Percentiles rank a stretch among this genome's conserved stretches.
These are phyloP conservation scores for Candida anglica DNA, from an alignment of 805 yeast species.

Conservation along the genomic window DNA sequence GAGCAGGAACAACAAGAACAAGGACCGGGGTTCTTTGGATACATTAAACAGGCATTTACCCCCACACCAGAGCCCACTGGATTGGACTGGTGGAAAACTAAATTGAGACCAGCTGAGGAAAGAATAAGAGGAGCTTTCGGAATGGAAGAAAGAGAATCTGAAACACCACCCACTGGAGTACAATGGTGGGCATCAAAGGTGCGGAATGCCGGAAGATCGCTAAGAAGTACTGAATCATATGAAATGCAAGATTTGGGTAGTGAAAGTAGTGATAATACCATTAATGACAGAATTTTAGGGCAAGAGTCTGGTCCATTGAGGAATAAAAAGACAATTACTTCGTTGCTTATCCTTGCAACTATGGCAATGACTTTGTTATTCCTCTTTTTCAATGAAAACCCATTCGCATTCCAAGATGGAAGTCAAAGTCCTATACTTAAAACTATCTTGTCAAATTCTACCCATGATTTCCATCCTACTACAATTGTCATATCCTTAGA, in stretches of 20 bases:
- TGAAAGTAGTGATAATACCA: conserved; percentile 6
- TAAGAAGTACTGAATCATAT: conserved; percentile 1
- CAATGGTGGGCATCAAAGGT: not conserved
- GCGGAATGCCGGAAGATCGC: conserved; percentile 1
- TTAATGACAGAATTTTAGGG: no score
- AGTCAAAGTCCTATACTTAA: conserved; percentile 8
- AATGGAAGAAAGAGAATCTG: no score
- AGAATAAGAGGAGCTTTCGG: no score
- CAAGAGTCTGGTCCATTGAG: no score
- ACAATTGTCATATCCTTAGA: conserved; percentile 79
- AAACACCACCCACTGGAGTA: conserved; percentile 1
- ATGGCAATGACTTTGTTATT: no score
- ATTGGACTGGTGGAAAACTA: no score
- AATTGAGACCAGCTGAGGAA: no score
- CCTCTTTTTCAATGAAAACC: not conserved
- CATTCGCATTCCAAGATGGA: not conserved
- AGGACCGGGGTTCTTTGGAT: conserved; percentile 1
- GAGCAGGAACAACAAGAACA: not conserved
- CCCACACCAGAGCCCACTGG: no score
- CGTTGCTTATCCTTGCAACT: no score
- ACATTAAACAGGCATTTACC: no score
- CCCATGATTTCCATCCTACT: conserved; percentile 69
- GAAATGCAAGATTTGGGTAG: not conserved
- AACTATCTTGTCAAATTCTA: conserved; percentile 49
- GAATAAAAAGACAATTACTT: no score